Conservation (phyloP, 2,329 filamentous ascomycete genomes). For the Aspergillus arachidicola region DNA sequence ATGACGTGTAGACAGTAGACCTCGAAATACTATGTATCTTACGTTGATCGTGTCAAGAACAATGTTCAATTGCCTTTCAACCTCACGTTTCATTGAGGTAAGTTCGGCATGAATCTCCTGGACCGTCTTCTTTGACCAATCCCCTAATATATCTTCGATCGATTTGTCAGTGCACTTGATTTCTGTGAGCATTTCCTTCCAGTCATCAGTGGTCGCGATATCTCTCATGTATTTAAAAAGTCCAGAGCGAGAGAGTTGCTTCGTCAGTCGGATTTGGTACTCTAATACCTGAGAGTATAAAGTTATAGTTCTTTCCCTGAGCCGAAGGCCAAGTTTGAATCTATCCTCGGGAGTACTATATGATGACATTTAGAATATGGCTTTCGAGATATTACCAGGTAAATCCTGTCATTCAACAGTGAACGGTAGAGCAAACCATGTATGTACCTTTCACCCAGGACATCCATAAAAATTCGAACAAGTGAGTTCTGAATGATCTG, state of each 20-base stretch:
- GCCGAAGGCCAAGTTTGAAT: not conserved
- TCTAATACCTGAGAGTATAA: not conserved
- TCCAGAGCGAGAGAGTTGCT: not conserved
- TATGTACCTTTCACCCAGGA: not conserved
- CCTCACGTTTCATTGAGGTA: not conserved
- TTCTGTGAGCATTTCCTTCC: slow-evolving; percentile 2
- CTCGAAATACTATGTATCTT: not conserved
- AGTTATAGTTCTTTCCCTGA: not conserved
- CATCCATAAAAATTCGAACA: not conserved
- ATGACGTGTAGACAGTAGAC: not conserved
- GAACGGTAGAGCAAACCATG: not conserved
- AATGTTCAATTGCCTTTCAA: not conserved
- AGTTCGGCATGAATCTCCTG: not conserved
- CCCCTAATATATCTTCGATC: not conserved
- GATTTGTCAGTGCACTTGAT: not conserved
- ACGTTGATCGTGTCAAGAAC: not conserved
- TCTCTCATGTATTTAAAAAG: not conserved
- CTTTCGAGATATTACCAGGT: not conserved
- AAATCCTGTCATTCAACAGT: not conserved
- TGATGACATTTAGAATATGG: not conserved
- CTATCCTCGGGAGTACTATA: not conserved
- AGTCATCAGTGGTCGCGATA: not conserved
- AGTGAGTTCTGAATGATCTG: not conserved
- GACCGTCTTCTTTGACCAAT: not conserved
- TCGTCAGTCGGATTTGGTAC: not conserved